Conservation (phyloP, 2,329 filamentous ascomycete genomes). For the Penicillium sp. region DNA sequence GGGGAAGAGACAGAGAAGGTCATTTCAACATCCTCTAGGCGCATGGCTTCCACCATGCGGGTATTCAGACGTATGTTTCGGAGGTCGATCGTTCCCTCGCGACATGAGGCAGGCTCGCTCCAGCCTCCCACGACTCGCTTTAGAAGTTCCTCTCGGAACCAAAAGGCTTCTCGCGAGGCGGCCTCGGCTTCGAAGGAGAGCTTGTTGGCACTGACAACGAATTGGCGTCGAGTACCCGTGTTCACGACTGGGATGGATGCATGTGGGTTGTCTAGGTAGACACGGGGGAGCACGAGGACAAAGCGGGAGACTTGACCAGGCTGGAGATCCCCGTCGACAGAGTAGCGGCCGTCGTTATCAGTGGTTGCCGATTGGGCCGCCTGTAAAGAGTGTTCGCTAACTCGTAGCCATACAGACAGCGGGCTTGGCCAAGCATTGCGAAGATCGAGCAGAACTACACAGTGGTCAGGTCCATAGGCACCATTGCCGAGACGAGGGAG, state of each 20-base stretch:
- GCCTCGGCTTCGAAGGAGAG: conserved; percentile 75
- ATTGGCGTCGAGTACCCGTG: conserved; percentile 79
- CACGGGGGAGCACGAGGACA: conserved; percentile 67
- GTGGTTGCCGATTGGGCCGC: conserved; percentile 12
- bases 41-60: conserved; percentile 78
- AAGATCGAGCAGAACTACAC: conserved; percentile 74
- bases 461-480: conserved; percentile 57
- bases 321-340: conserved; percentile 47
- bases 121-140: conserved; percentile 66
- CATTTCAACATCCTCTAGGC: conserved; percentile 71
- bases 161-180: conserved; percentile 75
- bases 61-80: conserved; percentile 67
- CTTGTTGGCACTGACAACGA: conserved; percentile 76
- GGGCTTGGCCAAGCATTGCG: conserved; percentile 85
- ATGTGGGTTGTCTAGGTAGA: conserved; percentile 72
- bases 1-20: conserved; percentile 45
- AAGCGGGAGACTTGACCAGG: conserved; percentile 64
- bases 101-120: conserved; percentile 56
- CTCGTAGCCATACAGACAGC: conserved; percentile 60
- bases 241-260: conserved; percentile 74
- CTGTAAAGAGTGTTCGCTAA: conserved; percentile 30
- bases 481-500: conserved; percentile 41
- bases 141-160: conserved; percentile 80
- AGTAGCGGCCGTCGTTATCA: conserved; percentile 24
- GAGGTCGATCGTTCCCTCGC: conserved; percentile 67